Evolutionary conservation across 257 asterid species (phyloP).

Genomic region (Catharanthus roseus): DNA sequence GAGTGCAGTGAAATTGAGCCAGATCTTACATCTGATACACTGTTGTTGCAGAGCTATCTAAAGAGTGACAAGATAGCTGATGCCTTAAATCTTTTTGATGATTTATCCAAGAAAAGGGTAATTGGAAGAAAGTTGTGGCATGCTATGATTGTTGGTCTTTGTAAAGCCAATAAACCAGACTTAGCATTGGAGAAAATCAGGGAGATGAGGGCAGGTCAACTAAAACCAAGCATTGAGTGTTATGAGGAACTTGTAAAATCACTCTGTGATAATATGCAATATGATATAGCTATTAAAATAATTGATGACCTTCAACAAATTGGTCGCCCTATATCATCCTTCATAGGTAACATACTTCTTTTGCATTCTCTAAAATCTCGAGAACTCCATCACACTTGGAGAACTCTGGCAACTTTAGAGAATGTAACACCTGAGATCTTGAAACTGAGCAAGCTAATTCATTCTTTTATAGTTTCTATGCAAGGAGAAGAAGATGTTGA

Average conservation of each 20-base stretch:
- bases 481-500: conserved; percentile 31
- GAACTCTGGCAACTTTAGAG: conserved; percentile 23
- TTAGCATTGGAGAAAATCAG: conserved; percentile 43
- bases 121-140: conserved; percentile 37
- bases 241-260: conserved; percentile 71
- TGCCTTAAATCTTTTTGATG: conserved; percentile 44
- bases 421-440: conserved; percentile 36
- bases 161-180: conserved; percentile 36
- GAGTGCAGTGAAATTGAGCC: conserved; percentile 33
- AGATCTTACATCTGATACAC: conserved; percentile 31
- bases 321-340: conserved; percentile 63
- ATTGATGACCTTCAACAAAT: conserved; percentile 50
- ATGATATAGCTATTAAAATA: conserved; percentile 40
- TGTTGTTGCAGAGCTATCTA: conserved; percentile 52
- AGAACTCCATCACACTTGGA: conserved; percentile 42
- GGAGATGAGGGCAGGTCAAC: conserved; percentile 34
- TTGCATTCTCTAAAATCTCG: conserved; percentile 48
- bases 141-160: conserved; percentile 59
- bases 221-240: conserved; percentile 56
- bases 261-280: conserved; percentile 39
- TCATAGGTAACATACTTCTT: conserved; percentile 71
- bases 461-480: conserved; percentile 50
- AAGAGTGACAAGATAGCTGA: conserved; percentile 32
- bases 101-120: conserved; percentile 29
- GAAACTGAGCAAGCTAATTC: conserved; percentile 58